phyloP scores from a whole-genome alignment of 352 stramenopile genomes.

The Phytophthora gonapodyides region DNA sequence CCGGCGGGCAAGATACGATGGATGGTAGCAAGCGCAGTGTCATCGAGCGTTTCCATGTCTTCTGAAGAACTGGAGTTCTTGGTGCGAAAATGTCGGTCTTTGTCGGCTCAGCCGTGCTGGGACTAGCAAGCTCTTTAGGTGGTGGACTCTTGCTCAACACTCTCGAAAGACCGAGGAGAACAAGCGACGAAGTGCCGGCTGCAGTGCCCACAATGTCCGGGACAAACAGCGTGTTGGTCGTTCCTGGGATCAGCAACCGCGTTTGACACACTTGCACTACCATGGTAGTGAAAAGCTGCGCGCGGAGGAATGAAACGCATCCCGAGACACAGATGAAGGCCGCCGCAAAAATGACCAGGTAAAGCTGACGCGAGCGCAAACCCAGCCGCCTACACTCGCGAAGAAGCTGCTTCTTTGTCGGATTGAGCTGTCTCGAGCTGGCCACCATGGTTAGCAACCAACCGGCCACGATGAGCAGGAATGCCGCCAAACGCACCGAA shows the following conservation, averaged over 20 bases:
- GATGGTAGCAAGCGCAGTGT: slow-evolving; percentile 13
- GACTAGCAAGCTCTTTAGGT: neutral
- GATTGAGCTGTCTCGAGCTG: slow-evolving; percentile 48
- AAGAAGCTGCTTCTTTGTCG: slow-evolving; percentile 45
- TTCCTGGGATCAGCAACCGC: slow-evolving; percentile 38
- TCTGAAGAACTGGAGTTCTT: slow-evolving; percentile 1
- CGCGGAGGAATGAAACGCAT: slow-evolving; percentile 67
- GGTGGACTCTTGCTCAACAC: slow-evolving; percentile 5
- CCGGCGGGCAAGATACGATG: slow-evolving; percentile 22
- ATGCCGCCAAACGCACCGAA: slow-evolving; percentile 42
- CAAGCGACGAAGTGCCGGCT: slow-evolving; percentile 27
- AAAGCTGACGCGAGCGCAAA: slow-evolving; percentile 41
- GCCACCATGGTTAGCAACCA: slow-evolving; percentile 54
- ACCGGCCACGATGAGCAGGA: slow-evolving; percentile 48
- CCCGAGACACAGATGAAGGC: slow-evolving; percentile 47
- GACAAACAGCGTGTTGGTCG: slow-evolving; percentile 35
- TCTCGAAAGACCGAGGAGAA: slow-evolving; percentile 26
- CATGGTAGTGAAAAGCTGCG: slow-evolving; percentile 72
- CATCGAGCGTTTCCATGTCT: slow-evolving; percentile 8
- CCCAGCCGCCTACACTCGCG: slow-evolving; percentile 37
- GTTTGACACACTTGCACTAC: slow-evolving; percentile 73
- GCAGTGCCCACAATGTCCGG: slow-evolving; percentile 48
- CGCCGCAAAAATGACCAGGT: slow-evolving; percentile 34
- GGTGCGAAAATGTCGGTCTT: slow-evolving; percentile 19
- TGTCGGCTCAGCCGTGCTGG: neutral